These are phyloP conservation scores for Clitoria ternatea DNA, from an alignment of 306 rosid species.

Conservation along the genomic window DNA sequence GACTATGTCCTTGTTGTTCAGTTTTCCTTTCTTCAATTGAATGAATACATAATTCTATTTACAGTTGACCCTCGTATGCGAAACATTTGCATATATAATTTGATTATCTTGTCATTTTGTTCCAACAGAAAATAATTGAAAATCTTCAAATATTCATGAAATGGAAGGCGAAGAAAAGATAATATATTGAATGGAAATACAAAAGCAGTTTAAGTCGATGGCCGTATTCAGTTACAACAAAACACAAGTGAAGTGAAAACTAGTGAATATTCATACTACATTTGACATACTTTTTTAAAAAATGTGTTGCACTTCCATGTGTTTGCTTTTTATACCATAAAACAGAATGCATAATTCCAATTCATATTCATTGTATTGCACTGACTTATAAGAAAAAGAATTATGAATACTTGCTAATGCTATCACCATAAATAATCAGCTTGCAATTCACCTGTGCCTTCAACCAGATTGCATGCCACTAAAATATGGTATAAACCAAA, in stretches of 20 bases:
- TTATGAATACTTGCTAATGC: not conserved
- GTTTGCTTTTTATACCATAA: not conserved
- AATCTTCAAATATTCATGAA: not conserved
- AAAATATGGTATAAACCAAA: not conserved
- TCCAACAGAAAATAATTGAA: not conserved
- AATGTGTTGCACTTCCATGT: not conserved
- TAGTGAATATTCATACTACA: not conserved
- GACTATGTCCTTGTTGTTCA: too few species aligned
- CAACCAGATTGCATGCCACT: not conserved
- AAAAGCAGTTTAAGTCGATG: not conserved
- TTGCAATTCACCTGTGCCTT: not conserved
- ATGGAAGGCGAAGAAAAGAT: not conserved
- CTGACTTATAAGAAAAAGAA: not conserved
- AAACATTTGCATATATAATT: not conserved
- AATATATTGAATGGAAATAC: not conserved
- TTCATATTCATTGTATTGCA: not conserved
- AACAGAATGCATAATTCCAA: not conserved
- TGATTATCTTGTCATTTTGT: not conserved
- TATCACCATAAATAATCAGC: not conserved
- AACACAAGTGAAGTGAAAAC: not conserved
- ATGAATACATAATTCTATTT: not conserved
- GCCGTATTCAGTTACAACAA: not conserved
- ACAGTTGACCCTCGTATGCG: not conserved
- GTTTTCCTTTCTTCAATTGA: not conserved
- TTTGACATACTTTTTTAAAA: not conserved